A percentile compares a stretch with the other conserved stretches of the same genome.
Evolutionary conservation across 768 basidiomycete species (phyloP).

Genomic region (Collybia nuda): DNA sequence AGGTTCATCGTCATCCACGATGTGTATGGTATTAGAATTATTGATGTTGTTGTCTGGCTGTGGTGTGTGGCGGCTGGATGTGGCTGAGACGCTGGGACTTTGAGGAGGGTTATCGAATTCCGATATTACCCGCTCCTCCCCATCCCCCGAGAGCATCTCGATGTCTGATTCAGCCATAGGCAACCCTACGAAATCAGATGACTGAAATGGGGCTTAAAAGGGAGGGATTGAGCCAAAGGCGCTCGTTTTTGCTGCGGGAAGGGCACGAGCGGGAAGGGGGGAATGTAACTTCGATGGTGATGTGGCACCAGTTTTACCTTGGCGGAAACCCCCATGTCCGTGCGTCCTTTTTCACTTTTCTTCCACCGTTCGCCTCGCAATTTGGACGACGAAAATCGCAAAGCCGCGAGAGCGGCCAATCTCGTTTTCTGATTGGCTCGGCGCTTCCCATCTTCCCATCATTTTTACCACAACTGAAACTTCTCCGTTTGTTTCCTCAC

Average conservation of each 20-base stretch:
- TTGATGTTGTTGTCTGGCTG: constrained; percentile 15
- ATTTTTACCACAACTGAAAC: no score
- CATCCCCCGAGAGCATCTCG: not conserved
- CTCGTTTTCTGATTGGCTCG: constrained; percentile 32
- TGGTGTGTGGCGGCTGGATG: constrained; percentile 10
- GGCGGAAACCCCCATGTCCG: constrained; percentile 24
- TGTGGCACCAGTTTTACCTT: constrained; percentile 16
- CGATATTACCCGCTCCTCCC: no score
- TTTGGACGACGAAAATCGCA: constrained; percentile 7
- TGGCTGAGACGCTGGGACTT: not conserved
- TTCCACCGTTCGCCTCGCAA: constrained; percentile 5
- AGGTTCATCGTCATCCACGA: constrained; percentile 6
- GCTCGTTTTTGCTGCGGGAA: constrained; percentile 8
- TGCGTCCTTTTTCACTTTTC: constrained; percentile 15
- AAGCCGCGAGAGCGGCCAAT: constrained; percentile 23
- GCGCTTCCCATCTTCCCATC: constrained; percentile 37
- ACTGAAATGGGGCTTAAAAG: constrained; percentile 13
- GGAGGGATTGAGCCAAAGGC: constrained; percentile 8
- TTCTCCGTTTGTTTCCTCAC: no score
- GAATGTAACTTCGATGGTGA: constrained; percentile 5
- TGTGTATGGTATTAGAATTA: constrained; percentile 5
- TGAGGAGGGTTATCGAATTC: not conserved
- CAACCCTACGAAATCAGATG: not conserved
- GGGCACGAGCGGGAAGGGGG: constrained; percentile 1
- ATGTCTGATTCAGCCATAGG: not conserved